Evolutionary conservation across 192 early-diverging fungal genomes (phyloP).

Genomic region (Dissophora ornata): DNA sequence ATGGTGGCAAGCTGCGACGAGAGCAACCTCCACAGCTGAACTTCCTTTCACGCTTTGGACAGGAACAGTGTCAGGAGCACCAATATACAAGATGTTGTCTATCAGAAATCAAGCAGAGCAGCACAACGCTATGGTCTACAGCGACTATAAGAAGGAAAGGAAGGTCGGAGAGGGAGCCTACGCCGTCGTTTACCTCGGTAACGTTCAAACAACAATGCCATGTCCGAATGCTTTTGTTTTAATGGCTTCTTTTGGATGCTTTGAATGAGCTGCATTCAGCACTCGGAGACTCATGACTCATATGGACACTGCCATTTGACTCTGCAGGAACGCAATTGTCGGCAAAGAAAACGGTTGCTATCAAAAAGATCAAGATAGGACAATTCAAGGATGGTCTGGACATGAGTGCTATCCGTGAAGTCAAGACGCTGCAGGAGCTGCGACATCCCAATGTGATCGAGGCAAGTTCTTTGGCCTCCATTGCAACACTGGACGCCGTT

Average conservation of each 20-base stretch:
- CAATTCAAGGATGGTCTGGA: constrained; percentile 95
- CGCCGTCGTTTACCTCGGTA: constrained; percentile 90
- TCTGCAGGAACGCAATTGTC: constrained; percentile 62
- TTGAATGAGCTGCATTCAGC: no score
- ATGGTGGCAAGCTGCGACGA: constrained; percentile 2
- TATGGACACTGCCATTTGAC: neutral
- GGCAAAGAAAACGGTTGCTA: constrained; percentile 84
- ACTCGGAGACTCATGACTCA: no score
- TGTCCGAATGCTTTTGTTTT: no score
- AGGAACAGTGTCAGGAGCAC: no score
- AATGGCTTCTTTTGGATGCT: no score
- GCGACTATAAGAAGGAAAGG: constrained; percentile 83
- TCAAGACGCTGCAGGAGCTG: constrained; percentile 93
- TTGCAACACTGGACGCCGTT: no score
- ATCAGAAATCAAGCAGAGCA: constrained; percentile 64
- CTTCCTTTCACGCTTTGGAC: no score
- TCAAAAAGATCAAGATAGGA: constrained; percentile 97
- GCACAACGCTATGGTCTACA: constrained; percentile 71
- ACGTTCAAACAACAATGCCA: no score
- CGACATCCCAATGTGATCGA: constrained; percentile 93
- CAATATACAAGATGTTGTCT: constrained; percentile 25
- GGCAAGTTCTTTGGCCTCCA: constrained; percentile 43
- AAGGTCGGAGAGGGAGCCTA: constrained; percentile 98
- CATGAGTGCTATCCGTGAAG: constrained; percentile 94
- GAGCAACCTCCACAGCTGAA: neutral